Evolutionary conservation across 2,329 filamentous ascomycete species (phyloP), one percentile per base, ranked within the genome.

Genomic region (Lasiodiplodia theobromae): DNA sequence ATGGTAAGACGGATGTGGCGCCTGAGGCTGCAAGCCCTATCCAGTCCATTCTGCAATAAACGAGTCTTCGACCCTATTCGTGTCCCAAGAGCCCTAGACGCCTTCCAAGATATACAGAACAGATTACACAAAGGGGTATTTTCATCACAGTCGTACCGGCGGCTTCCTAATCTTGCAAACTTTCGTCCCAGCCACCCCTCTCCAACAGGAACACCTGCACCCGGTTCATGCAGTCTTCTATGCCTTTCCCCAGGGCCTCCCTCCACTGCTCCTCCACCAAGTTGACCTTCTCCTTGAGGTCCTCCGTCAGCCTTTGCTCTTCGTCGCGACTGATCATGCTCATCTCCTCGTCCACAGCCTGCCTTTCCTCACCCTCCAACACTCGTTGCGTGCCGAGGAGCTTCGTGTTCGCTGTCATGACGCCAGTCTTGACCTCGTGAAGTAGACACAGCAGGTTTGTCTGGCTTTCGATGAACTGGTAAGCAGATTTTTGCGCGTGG

Each of bases 401-500:
- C 71, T 88, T 86, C 65, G 88, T 88, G 72, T 89, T 89, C 8
- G 92, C 91, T 57, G 86, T 85, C 76, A 92, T 90, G 2, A 92
- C 89, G 0, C 90, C 90, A 66, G 92, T 92, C 76, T 93, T 93
- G 66, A 97, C 93, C 80, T 97, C 94, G 75, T 97, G 96, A 68
- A 97, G 81, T 47, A 98, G 84, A 75, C 95, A 98, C 28, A 97
- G 85, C 40, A 97, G 84, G 76, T 97, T 97, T 37, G 89, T 95
- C 82, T 98, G 95, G 7, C 90, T 92, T 82, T 98, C 96, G 75
- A 98, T 97, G 80, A 97, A 98, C 78, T 98, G 96, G 76, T 97
- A 96, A 10, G 93, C 95, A 74, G 91, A 94, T 82, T 96, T 97
- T 78, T 96, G 93, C 0, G 94, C 91, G 75, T 98, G 95, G 6